Evolutionary conservation across 805 yeast genomes (phyloP).

Genomic region (Cyberlindnera mississippiensis): DNA sequence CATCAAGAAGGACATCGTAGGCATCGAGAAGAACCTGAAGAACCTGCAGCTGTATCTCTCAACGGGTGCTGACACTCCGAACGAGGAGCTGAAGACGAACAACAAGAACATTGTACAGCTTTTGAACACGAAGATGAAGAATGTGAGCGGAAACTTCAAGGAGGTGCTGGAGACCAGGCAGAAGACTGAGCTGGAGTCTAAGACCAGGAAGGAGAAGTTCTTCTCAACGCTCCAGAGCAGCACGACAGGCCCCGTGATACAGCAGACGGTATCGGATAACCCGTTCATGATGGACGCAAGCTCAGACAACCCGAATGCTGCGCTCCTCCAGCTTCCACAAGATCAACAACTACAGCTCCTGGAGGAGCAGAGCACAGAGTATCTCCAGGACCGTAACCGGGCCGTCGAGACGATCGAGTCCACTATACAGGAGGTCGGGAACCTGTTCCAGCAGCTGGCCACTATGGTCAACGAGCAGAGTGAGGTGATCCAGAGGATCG

Average conservation of each 20-base stretch:
- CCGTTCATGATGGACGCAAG: slow-evolving; percentile 34
- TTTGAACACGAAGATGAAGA: slow-evolving; percentile 84
- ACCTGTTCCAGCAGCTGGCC: slow-evolving; percentile 88
- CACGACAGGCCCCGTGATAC: slow-evolving; percentile 13
- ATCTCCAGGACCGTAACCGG: slow-evolving; percentile 75
- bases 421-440: slow-evolving; percentile 96
- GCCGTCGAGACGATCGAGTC: slow-evolving; percentile 96
- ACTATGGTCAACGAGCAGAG: slow-evolving; percentile 98
- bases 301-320: slow-evolving; percentile 20
- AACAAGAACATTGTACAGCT: slow-evolving; percentile 83
- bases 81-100: slow-evolving; percentile 61
- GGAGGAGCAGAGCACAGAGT: slow-evolving; percentile 76
- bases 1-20: slow-evolving; percentile 80
- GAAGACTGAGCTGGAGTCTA: slow-evolving; percentile 72
- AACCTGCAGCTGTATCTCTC: slow-evolving; percentile 53
- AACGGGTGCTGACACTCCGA: slow-evolving; percentile 32
- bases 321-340: slow-evolving; percentile 71
- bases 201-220: slow-evolving; percentile 80
- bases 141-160: slow-evolving; percentile 88
- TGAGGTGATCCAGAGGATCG: slow-evolving; percentile 92
- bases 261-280: slow-evolving; percentile 29
- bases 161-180: slow-evolving; percentile 87
- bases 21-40: slow-evolving; percentile 68
- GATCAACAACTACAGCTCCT: slow-evolving; percentile 76
- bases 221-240: slow-evolving; percentile 42